Base-by-base conservation (phyloP, 225 moss, liverwort and hornwort species). In the Pseudisothecium myosuroides region DNA sequence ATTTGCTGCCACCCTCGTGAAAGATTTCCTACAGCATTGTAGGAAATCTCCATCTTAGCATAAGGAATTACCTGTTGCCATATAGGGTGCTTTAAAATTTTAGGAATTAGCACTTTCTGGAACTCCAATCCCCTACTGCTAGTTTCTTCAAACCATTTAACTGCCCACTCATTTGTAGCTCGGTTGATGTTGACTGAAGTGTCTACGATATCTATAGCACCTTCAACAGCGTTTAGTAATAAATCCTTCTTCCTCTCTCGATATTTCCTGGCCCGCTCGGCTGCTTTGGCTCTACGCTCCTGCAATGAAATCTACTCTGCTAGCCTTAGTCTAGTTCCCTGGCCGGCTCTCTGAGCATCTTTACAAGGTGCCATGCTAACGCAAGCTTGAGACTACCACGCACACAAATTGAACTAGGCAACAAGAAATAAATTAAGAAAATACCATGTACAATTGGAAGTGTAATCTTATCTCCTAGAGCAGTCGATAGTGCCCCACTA, bases 181-280 rank as follows among this genome's bases (percentile, higher is more conserved):
- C 5, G 9, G 3, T 74, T 43, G 5, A 74, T 59, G 15, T 74
- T 59, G 3, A 45, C 3, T 22, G 7, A 32, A 17, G 31, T 4
- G 31, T 0, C 29, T 15, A 4, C 14, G 9, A 32, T 32, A 45
- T 12, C 15, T 58, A 73, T 3, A 6, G 0, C 14, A 39, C 2
- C 10, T 0, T 79, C 5, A n/a, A 37, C 8, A 19, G 0, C 19
- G 11, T 68, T 36, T 66, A 11, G 17, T 37, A 68, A n/a, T 21
- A 68, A 21, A 19, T 0, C 11, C 43, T 41, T 59, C 43, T 54
- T 84, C 68, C 26, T 84, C 28, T 69, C 39, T 52, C 56, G 11
- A 55, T 69, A 84, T 29, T 69, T 84, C 56, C 2, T 84, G 1
- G 83, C 54, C 37, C 26, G 28, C 39, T 68, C 37, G 39, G 6